Base-by-base conservation (phyloP, 352 stramenopile species). In the Phytopythium ostracodes region DNA sequence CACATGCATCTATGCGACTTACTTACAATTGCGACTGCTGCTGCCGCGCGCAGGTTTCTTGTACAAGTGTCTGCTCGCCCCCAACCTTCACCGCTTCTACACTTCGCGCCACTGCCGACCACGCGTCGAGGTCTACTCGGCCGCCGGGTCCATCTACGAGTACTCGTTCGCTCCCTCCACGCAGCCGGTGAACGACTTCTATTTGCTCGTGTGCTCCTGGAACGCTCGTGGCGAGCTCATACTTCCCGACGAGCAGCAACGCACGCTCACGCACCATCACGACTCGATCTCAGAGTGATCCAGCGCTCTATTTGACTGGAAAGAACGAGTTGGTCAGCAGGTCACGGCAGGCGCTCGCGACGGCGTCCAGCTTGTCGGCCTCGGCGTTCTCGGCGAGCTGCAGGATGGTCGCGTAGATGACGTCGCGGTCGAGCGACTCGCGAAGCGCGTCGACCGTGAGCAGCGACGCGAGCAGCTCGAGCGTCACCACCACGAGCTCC, bases 171-270 rank as follows among this genome's bases (percentile, higher is more conserved):
- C 68, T 65, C 58, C 57, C 63, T 29, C 18, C 51, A 4, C 51
- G 11, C 51, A 57, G 51, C 51, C 51, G 1, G 11, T 31, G 25
- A 40, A 51, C 24, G 59, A 68, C 6, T 84, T 85, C 55, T 87
- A 88, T 56, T 86, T 76, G 79, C 58, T 60, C 29, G 67, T 85
- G 10, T 88, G 81, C 59, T 70, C 25, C 5, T 91, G 81, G 81
- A 60, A 76, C 46, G 42, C 27, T 31, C 47, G 31, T 35, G 81
- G 79, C 33, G 50, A 51, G n/a, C 44, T 89, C 12, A 35, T 70
- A 44, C 35, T 56, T 9, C 38, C 58, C 0, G 22, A 5, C 11
- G 31, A 33, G 20, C 22, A 44, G 35, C 7, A 10, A 3, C 2
- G n/a, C 52, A 22, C 3, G 29, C 29, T 33, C 29, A 33, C 4